phyloP scores from a whole-genome alignment of 2,329 filamentous ascomycete genomes.

The Neospermospora avenae region DNA sequence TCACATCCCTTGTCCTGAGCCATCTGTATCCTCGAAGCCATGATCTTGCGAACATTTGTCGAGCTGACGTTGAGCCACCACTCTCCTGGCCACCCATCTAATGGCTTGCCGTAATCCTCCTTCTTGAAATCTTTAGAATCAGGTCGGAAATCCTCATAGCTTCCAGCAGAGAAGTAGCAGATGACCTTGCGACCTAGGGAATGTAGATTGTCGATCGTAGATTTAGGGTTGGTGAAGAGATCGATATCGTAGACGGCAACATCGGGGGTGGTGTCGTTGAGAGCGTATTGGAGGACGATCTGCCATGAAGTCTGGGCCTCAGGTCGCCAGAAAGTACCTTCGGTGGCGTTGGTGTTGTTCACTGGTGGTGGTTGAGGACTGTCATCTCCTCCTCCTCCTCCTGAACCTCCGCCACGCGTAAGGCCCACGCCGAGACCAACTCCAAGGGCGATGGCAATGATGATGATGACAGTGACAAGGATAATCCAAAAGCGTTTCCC shows the following conservation, averaged over 20 bases:
- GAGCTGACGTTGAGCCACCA: conserved; percentile 63
- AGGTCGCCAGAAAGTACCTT: conserved; percentile 17
- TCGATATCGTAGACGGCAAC: conserved; percentile 39
- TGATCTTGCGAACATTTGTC: conserved; percentile 58
- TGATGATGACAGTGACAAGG: conserved; percentile 8
- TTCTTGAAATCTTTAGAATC: conserved; percentile 52
- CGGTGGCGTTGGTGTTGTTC: conserved; percentile 14
- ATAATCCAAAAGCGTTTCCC: conserved; percentile 22
- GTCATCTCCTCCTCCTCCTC: background rate
- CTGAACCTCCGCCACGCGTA: conserved; percentile 18
- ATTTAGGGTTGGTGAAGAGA: conserved; percentile 43
- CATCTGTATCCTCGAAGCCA: conserved; percentile 56
- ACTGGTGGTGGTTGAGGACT: conserved; percentile 5
- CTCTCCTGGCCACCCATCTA: conserved; percentile 66
- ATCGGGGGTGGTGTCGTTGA: conserved; percentile 11
- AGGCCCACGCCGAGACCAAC: conserved; percentile 57
- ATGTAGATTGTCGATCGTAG: conserved; percentile 47
- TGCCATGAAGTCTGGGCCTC: conserved; percentile 18
- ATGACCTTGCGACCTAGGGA: conserved; percentile 57
- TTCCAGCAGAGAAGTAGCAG: conserved; percentile 74
- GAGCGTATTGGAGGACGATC: conserved; percentile 14
- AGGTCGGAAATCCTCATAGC: conserved; percentile 60
- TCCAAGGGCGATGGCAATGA: conserved; percentile 22
- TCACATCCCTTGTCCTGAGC: conserved; percentile 63
- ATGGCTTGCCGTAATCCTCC: conserved; percentile 52